Percentiles rank a stretch among this genome's conserved stretches.
Evolutionary conservation across 768 basidiomycete genomes (phyloP).

Genomic region (Phylloporus rhodoxanthus): DNA sequence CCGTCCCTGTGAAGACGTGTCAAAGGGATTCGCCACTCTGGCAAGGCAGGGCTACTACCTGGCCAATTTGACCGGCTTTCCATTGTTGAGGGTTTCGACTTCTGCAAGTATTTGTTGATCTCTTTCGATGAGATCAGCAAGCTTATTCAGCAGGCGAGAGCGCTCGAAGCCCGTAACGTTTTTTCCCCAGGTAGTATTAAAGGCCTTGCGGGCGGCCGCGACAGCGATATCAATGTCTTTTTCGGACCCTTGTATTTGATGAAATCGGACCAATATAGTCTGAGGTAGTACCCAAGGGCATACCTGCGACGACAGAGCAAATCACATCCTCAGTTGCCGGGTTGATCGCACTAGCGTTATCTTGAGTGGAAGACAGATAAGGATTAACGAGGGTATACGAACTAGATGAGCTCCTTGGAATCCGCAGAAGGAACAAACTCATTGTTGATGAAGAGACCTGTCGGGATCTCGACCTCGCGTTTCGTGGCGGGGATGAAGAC

Average conservation of each 20-base stretch:
- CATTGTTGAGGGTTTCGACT: constrained; percentile 84
- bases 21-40: constrained; percentile 9
- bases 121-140: constrained; percentile 86
- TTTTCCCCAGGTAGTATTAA: constrained; percentile 84
- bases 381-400: constrained; percentile 21
- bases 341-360: constrained; percentile 55
- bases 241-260: constrained; percentile 42
- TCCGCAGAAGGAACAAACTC: constrained; percentile 77
- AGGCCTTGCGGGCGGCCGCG: constrained; percentile 74
- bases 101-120: constrained; percentile 78
- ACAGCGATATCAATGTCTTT: constrained; percentile 84
- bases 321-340: constrained; percentile 75
- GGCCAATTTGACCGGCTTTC: constrained; percentile 72
- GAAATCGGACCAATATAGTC: background rate
- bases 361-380: constrained; percentile 12
- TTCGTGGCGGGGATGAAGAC: constrained; percentile 38
- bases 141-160: constrained; percentile 72
- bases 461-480: constrained; percentile 58
- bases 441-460: constrained; percentile 89
- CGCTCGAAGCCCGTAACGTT: constrained; percentile 82
- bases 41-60: constrained; percentile 38
- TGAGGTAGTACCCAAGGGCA: background rate
- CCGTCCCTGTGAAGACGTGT: constrained; percentile 48
- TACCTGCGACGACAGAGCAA: constrained; percentile 62
- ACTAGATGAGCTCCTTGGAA: constrained; percentile 61